Evolutionary conservation across 345 rosid species (phyloP).

Genomic region (Boechera stricta): DNA sequence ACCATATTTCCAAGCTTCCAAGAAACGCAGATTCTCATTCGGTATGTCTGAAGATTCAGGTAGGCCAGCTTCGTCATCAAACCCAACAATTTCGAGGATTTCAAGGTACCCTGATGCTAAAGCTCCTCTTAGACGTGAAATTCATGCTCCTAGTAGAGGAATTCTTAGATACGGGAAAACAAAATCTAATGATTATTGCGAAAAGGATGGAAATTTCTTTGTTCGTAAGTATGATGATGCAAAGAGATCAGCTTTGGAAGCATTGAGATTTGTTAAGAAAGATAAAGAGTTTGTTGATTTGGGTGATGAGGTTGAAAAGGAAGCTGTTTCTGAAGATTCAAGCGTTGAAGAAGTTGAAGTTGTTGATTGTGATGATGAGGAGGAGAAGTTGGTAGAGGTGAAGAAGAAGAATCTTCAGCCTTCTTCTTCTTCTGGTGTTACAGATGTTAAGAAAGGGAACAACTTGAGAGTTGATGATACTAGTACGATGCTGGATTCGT

Average conservation of each 20-base stretch:
- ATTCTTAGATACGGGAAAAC: constrained; percentile 54
- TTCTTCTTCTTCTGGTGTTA: constrained; percentile 50
- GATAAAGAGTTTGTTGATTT: constrained; percentile 55
- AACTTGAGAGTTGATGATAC: constrained; percentile 52
- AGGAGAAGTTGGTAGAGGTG: constrained; percentile 42
- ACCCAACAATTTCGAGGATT: constrained; percentile 56
- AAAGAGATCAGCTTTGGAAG: constrained; percentile 50
- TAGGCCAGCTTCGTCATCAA: constrained; percentile 48
- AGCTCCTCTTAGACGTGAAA: constrained; percentile 56
- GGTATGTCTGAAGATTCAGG: constrained; percentile 44
- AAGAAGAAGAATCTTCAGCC: constrained; percentile 47
- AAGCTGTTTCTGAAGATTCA: constrained; percentile 57
- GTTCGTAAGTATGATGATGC: constrained; percentile 45
- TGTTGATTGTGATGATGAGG: constrained; percentile 44
- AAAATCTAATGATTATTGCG: constrained; percentile 31
- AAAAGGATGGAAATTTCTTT: constrained; percentile 47
- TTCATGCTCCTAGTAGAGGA: constrained; percentile 88
- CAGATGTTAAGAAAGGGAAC: constrained; percentile 48
- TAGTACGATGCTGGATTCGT: constrained; percentile 50
- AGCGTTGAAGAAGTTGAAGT: constrained; percentile 54
- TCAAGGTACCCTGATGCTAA: constrained; percentile 73
- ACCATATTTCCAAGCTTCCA: constrained; percentile 54
- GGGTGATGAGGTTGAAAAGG: constrained; percentile 51
- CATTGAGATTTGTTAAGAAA: constrained; percentile 48
- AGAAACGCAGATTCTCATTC: constrained; percentile 63